These are phyloP conservation scores for Neurospora sp. DNA, from an alignment of 2,329 filamentous ascomycete genomes.

Conservation along the genomic window DNA sequence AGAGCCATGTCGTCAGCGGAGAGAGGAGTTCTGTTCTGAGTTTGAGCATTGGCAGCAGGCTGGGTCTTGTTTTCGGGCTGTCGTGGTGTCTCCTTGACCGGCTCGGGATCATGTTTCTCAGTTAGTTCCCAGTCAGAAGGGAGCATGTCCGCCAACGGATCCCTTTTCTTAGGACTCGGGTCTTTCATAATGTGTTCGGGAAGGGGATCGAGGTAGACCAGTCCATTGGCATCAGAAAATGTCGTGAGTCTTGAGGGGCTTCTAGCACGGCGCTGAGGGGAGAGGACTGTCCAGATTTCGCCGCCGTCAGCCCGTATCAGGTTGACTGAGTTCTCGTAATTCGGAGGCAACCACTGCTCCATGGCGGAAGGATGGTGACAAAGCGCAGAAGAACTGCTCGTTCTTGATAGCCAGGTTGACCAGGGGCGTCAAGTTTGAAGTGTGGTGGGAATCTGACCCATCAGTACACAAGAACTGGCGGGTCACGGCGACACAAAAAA, in stretches of 20 bases:
- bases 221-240: constrained; percentile 1
- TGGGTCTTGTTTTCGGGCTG: not conserved
- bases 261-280: not conserved
- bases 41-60: not conserved
- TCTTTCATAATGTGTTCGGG: not conserved
- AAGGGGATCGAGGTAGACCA: constrained; percentile 6
- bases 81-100: not conserved
- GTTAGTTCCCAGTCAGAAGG: not conserved
- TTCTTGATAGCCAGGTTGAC: not conserved
- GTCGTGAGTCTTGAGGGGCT: constrained; percentile 1
- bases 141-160: constrained; percentile 3
- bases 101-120: not conserved
- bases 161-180: not conserved
- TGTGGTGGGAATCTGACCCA: not conserved
- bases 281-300: constrained; percentile 6
- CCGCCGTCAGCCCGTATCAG: constrained; percentile 7
- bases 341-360: not conserved
- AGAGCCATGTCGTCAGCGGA: not conserved
- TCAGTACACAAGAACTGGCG: not conserved
- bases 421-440: too few relatives aligned
- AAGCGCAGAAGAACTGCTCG: not conserved
- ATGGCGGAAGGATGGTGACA: not conserved
- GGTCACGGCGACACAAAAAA: not conserved
- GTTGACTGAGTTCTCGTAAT: not conserved
- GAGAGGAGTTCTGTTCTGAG: not conserved